These are phyloP conservation scores for Metschnikowia amazonensis DNA, from an alignment of 805 yeast species.

Conservation along the genomic window DNA sequence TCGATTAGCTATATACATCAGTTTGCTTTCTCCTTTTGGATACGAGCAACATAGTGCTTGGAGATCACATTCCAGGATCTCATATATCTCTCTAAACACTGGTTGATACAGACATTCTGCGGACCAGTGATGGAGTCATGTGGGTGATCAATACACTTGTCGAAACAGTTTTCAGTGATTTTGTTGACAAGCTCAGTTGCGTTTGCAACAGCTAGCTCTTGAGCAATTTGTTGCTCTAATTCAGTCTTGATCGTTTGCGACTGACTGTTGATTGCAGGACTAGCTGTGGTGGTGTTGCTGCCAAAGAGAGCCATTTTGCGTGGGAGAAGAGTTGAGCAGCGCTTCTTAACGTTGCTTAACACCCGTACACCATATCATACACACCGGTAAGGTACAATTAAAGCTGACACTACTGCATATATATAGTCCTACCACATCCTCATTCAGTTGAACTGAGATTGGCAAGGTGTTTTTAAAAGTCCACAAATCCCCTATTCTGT, in stretches of 20 bases:
- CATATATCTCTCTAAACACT: slow-evolving; percentile 85
- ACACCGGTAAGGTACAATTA: too few species aligned
- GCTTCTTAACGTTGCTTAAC: background rate
- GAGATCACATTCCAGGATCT: slow-evolving; percentile 86
- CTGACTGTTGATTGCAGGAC: slow-evolving; percentile 11
- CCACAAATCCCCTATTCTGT: too few species aligned
- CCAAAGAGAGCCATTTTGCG: slow-evolving; percentile 18
- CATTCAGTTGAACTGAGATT: too few species aligned
- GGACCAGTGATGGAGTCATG: slow-evolving; percentile 43
- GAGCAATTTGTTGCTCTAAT: slow-evolving; percentile 66
- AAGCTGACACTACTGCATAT: too few species aligned
- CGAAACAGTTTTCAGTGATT: slow-evolving; percentile 82
- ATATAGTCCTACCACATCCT: too few species aligned
- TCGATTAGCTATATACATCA: slow-evolving; percentile 4
- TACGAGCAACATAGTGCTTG: slow-evolving; percentile 68
- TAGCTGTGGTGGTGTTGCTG: slow-evolving; percentile 9
- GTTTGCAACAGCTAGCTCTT: slow-evolving; percentile 86
- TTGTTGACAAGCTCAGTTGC: slow-evolving; percentile 84
- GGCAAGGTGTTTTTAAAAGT: too few species aligned
- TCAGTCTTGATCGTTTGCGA: slow-evolving; percentile 45
- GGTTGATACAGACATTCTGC: slow-evolving; percentile 66
- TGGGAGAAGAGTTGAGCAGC: background rate
- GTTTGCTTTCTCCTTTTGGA: slow-evolving; percentile 40
- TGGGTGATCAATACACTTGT: slow-evolving; percentile 68
- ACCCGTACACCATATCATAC: background rate